phyloP scores from a whole-genome alignment of 352 stramenopile genomes.

The Globisporangium uncinulatum region DNA sequence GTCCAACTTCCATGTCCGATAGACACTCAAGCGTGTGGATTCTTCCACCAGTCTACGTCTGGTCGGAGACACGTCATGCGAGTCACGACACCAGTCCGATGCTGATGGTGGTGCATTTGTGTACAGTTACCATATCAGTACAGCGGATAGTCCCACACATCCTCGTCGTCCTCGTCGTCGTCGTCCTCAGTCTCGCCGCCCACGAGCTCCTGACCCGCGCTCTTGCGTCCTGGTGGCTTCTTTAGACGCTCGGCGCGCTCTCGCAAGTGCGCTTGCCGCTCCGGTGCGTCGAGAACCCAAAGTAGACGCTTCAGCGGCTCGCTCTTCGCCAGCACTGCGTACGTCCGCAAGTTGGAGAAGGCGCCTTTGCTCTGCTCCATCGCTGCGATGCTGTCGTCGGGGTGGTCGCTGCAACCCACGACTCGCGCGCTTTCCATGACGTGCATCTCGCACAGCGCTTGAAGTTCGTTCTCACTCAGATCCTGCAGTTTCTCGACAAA shows the following conservation, averaged over 20 bases:
- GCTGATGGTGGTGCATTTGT: too few species aligned
- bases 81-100: too few species aligned
- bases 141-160: constrained; percentile 66
- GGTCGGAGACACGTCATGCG: too few species aligned
- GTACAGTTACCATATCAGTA: constrained; percentile 3
- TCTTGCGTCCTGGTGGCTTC: neutral
- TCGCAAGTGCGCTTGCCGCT: constrained; percentile 19
- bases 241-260: constrained; percentile 18
- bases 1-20: too few species aligned
- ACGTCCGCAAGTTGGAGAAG: constrained; percentile 44
- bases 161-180: constrained; percentile 33
- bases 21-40: too few species aligned
- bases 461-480: constrained; percentile 50
- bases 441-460: constrained; percentile 28
- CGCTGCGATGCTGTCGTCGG: constrained; percentile 6
- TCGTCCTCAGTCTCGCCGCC: neutral
- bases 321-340: constrained; percentile 44
- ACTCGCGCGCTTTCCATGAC: constrained; percentile 37
- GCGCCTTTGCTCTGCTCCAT: neutral
- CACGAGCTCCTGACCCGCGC: neutral
- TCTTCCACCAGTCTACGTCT: too few species aligned
- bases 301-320: constrained; percentile 47
- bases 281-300: constrained; percentile 47
- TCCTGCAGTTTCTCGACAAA: constrained; percentile 61
- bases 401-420: neutral